A percentile compares a stretch with the other conserved stretches of the same genome.
Evolutionary conservation across 1,284 basidiomycete genomes (phyloP).

Genomic region (Trichosporon sp.): DNA sequence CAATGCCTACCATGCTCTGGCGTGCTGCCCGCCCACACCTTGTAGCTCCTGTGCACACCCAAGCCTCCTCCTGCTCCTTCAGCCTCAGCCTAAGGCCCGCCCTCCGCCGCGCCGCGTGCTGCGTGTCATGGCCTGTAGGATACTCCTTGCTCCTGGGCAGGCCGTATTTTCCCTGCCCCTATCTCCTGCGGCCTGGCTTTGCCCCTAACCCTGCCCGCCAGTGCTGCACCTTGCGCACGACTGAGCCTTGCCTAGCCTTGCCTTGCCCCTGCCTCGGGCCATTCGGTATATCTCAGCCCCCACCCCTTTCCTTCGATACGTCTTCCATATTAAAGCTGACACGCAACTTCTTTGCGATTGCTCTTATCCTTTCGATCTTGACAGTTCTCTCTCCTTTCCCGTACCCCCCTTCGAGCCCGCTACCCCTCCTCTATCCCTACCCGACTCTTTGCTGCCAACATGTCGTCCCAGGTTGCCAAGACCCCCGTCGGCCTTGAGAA

Average conservation of each 20-base stretch:
- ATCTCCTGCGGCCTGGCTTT: too few species aligned
- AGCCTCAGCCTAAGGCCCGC: background rate
- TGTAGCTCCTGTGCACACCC: background rate
- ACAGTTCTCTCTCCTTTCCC: conserved; percentile 8
- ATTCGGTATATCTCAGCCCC: conserved; percentile 4
- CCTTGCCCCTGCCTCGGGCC: background rate
- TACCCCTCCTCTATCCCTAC: conserved; percentile 8
- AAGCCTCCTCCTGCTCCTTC: background rate
- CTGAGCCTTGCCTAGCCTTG: background rate
- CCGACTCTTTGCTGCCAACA: conserved; percentile 13
- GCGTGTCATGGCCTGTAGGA: background rate
- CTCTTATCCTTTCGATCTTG: background rate
- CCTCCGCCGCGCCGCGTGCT: background rate
- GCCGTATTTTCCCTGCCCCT: too few species aligned
- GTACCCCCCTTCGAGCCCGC: conserved; percentile 8
- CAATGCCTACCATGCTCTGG: background rate
- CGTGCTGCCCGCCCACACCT: background rate
- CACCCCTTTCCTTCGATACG: background rate
- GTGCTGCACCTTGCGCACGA: background rate
- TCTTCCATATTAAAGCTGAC: conserved; percentile 10
- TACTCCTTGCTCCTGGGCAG: background rate
- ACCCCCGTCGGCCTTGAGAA: conserved; percentile 33
- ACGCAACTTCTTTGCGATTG: conserved; percentile 2
- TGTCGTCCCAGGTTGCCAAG: conserved; percentile 21
- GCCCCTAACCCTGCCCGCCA: background rate